Conservation (phyloP, 331 rosid genomes). For the Acacia pycnantha region DNA sequence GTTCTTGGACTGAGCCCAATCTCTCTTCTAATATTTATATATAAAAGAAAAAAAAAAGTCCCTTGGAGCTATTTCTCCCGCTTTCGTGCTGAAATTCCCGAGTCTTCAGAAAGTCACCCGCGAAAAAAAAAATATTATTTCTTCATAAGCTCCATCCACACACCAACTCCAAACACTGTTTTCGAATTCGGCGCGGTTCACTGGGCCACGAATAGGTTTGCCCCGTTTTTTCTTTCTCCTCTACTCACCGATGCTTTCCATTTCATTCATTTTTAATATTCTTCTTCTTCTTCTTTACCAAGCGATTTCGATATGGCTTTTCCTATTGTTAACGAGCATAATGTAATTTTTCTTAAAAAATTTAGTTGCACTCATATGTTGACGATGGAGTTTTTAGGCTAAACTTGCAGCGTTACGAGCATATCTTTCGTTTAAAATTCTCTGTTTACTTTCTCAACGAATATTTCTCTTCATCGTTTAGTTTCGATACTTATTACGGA, state of each 20-base stretch:
- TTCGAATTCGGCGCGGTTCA: slow-evolving; percentile 1
- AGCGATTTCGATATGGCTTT: not conserved
- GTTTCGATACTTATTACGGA: not conserved
- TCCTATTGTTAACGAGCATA: not conserved
- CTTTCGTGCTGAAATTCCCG: not conserved
- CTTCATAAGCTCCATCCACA: not conserved
- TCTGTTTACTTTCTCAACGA: not conserved
- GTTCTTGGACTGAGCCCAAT: too few species aligned
- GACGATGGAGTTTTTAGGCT: not conserved
- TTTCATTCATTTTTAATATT: not conserved
- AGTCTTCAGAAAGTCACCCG: not conserved
- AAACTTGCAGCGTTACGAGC: not conserved
- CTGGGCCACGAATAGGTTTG: slow-evolving; percentile 11
- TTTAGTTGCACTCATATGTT: not conserved
- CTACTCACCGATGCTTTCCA: not conserved
- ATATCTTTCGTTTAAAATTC: not conserved
- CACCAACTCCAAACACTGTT: slow-evolving; percentile 1
- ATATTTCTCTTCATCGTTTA: not conserved
- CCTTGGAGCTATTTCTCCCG: not conserved
- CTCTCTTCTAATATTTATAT: too few species aligned
- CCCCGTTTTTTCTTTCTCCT: not conserved
- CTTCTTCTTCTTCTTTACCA: not conserved
- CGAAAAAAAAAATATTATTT: not conserved
- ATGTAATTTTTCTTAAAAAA: not conserved
- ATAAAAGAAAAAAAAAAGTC: not conserved